Percentiles rank a stretch among this genome's conserved stretches.
These are phyloP conservation scores for Tetraselmis chui DNA, from an alignment of 139 green algal genomes.

Conservation along the genomic window DNA sequence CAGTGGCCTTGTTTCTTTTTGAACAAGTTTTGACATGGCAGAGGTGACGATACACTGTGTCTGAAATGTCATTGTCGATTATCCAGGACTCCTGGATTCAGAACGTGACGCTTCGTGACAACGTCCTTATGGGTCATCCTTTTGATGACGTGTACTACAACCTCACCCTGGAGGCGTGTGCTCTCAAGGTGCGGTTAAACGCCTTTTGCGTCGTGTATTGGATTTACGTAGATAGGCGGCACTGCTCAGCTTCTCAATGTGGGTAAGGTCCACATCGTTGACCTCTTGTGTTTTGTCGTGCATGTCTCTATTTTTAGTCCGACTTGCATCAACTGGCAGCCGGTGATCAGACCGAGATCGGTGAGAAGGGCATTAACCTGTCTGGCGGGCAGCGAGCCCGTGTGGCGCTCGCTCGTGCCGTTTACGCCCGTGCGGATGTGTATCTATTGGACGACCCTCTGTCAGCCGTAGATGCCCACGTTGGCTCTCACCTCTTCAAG, in stretches of 20 bases:
- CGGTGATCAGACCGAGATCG: constrained; percentile 87
- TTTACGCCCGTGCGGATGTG: constrained; percentile 72
- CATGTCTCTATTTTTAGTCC: constrained; percentile 16
- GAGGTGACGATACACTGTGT: too few relatives aligned
- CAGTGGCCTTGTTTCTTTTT: too few relatives aligned
- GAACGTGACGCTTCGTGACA: constrained; percentile 77
- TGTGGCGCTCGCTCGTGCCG: constrained; percentile 33
- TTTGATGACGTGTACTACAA: constrained; percentile 24
- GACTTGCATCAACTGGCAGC: constrained; percentile 53
- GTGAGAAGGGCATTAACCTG: constrained; percentile 88
- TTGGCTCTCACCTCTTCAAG: constrained; percentile 78
- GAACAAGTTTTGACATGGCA: too few relatives aligned
- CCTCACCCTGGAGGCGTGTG: neutral
- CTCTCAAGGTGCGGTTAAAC: constrained; percentile 12
- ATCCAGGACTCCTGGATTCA: constrained; percentile 86
- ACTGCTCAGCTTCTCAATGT: too few relatives aligned
- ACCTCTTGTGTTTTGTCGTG: too few relatives aligned
- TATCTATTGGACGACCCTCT: constrained; percentile 93
- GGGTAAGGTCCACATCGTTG: too few relatives aligned
- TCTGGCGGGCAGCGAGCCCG: constrained; percentile 63
- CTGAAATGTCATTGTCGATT: too few relatives aligned
- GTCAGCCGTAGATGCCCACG: constrained; percentile 85
- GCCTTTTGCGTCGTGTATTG: too few relatives aligned
- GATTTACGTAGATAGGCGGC: too few relatives aligned
- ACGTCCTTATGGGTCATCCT: constrained; percentile 57